Evolutionary conservation across 352 stramenopile genomes (phyloP).

Genomic region (Thalassiosira mediterranea): DNA sequence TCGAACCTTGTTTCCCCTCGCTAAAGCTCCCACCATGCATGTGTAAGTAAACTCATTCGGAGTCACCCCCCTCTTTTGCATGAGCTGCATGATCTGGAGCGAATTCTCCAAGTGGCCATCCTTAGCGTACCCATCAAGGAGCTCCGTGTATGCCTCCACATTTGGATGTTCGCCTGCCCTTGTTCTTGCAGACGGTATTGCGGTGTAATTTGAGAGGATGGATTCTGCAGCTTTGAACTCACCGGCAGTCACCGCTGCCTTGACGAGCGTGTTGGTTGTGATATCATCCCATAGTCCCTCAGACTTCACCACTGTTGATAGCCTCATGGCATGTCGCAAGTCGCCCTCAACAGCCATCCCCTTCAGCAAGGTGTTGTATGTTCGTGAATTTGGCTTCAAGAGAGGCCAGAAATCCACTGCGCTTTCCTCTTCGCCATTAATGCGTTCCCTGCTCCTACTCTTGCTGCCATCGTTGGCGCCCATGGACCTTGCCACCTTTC

Average conservation of each 20-base stretch:
- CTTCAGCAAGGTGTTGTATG: constrained; percentile 82
- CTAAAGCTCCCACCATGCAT: constrained; percentile 72
- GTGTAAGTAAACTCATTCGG: constrained; percentile 80
- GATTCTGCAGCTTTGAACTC: constrained; percentile 68
- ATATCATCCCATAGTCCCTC: constrained; percentile 76
- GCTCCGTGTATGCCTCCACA: constrained; percentile 78
- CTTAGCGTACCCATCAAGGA: constrained; percentile 77
- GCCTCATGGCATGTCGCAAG: constrained; percentile 47
- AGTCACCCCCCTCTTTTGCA: constrained; percentile 60
- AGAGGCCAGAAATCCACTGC: constrained; percentile 53
- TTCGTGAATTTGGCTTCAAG: constrained; percentile 61
- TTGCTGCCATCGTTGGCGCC: constrained; percentile 16
- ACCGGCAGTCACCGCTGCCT: constrained; percentile 54
- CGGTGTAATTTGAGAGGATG: constrained; percentile 63
- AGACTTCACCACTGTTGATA: constrained; percentile 55
- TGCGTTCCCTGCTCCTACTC: constrained; percentile 43
- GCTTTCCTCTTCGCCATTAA: constrained; percentile 65
- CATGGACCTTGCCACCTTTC: constrained; percentile 59
- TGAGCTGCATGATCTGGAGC: constrained; percentile 55
- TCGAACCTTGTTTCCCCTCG: constrained; percentile 57
- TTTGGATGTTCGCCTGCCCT: constrained; percentile 65
- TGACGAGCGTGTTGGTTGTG: constrained; percentile 80
- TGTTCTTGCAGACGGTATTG: neutral
- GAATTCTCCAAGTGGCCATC: constrained; percentile 62
- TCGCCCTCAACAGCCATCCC: constrained; percentile 60